These are phyloP conservation scores for Diatrype stigma DNA, from an alignment of 2,329 filamentous ascomycete species.

Conservation along the genomic window DNA sequence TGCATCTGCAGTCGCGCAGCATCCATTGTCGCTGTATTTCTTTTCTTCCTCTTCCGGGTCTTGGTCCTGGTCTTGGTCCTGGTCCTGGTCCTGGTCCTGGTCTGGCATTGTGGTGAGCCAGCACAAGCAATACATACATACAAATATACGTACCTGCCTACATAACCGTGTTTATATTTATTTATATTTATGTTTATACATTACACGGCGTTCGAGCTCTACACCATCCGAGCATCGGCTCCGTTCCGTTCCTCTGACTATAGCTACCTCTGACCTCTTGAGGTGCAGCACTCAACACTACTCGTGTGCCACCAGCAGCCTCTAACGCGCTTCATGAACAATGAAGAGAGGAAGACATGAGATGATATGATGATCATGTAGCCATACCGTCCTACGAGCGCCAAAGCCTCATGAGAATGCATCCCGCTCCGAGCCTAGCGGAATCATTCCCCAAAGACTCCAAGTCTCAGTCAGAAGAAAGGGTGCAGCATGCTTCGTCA, in stretches of 20 bases:
- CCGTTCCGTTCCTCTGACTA: neutral
- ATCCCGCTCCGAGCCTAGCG: slow-evolving; percentile 31
- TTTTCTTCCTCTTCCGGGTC: too few relatives aligned
- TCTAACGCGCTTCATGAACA: slow-evolving; percentile 1
- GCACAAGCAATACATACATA: too few relatives aligned
- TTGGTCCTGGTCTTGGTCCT: too few relatives aligned
- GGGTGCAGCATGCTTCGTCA: slow-evolving; percentile 22
- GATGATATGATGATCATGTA: slow-evolving; percentile 24
- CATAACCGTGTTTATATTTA: neutral
- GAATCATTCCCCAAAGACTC: slow-evolving; percentile 31
- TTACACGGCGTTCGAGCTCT: neutral
- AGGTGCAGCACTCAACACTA: neutral
- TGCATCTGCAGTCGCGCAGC: too few relatives aligned
- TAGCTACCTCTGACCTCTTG: too few relatives aligned
- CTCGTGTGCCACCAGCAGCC: neutral
- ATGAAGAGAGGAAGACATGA: slow-evolving; percentile 2
- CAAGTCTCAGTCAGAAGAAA: slow-evolving; percentile 26
- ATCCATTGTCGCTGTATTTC: too few relatives aligned
- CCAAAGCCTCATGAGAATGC: slow-evolving; percentile 27
- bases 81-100: too few relatives aligned
- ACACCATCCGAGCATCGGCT: neutral
- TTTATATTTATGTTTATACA: neutral
- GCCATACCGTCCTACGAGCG: slow-evolving; percentile 17
- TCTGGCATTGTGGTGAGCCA: too few relatives aligned
- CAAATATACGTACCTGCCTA: too few relatives aligned